Base-by-base conservation (phyloP, 2,329 filamentous ascomycete species). In the Colletotrichum zoysiae region DNA sequence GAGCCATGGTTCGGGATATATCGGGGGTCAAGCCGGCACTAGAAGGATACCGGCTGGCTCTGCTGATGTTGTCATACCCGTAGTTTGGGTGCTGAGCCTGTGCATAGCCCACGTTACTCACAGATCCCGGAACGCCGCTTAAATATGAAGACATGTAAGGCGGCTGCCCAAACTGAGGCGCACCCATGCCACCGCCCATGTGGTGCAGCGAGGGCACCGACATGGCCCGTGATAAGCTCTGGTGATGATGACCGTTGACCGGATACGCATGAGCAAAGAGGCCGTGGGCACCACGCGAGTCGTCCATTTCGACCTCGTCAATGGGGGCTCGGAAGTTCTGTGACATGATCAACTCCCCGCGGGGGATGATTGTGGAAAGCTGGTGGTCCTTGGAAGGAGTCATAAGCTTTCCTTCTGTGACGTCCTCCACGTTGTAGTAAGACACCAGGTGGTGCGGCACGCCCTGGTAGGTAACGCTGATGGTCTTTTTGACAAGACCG, bases 401-500 rank as follows among this genome's bases (percentile, higher is more conserved):
- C 38, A 79, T 83, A 14, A 95, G 84, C 20, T 79, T 81, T n/a
- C 87, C 85, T 57, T 85, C 83, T 76, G 90, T 86, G n/a, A 95
- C 92, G 78, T 97, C 94, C 7, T 93, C 90, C 14, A 95, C 86
- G 55, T 85, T 93, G 83, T 97, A 97, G 79, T 98, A 98, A 20
- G 92, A 95, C 51, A 97, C 94, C 63, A 98, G 84, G 77, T 97
- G 95, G 77, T 97, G 95, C 2, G 90, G 91, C 2, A 95, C 88
- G 2, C 92, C 92, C 35, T 91, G 87, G 62, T 92, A 90, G 2
- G 88, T 90, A 50, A 97, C 89, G 76, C 92, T 95, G 81, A 97
- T 95, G 0, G 95, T 97, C 85, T 97, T 97, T 86, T 98, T 98
- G 74, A 97, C 89, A 51, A 98, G 83, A 0, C 95, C 95, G 1